phyloP scores from a whole-genome alignment of 352 stramenopile species.

The Vaucheria bursata region DNA sequence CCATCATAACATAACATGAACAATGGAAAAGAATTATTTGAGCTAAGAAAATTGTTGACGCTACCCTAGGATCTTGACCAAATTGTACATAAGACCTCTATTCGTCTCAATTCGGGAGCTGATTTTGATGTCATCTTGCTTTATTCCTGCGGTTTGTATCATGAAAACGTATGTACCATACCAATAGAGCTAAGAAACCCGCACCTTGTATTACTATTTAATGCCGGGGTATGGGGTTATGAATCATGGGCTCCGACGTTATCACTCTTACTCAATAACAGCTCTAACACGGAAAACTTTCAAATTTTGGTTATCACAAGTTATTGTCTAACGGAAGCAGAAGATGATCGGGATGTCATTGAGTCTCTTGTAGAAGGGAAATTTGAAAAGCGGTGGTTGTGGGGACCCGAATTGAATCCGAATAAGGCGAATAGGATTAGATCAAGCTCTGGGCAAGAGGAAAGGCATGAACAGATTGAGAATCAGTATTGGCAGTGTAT shows the following conservation, averaged over 20 bases:
- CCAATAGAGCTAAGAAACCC: not conserved
- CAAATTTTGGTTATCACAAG: conserved; percentile 30
- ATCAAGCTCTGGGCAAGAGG: conserved; percentile 8
- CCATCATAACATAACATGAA: too few species aligned
- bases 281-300: not conserved
- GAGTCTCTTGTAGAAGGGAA: not conserved
- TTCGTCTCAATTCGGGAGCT: too few species aligned
- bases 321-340: conserved; percentile 34
- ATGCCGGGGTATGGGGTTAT: conserved; percentile 47
- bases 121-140: too few species aligned
- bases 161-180: conserved; percentile 14
- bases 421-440: conserved; percentile 17
- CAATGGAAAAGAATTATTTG: too few species aligned
- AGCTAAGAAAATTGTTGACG: too few species aligned
- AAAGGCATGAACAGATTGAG: conserved; percentile 28
- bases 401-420: conserved; percentile 35
- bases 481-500: conserved; percentile 41
- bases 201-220: conserved; percentile 34
- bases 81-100: too few species aligned
- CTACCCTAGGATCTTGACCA: too few species aligned
- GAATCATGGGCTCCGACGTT: conserved; percentile 40
- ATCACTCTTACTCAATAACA: conserved; percentile 5
- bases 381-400: conserved; percentile 15
- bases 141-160: conserved; percentile 29
- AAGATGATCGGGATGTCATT: conserved; percentile 34